Conservation (phyloP, 139 green algal genomes). For the Auxenochlorella protothecoides region DNA sequence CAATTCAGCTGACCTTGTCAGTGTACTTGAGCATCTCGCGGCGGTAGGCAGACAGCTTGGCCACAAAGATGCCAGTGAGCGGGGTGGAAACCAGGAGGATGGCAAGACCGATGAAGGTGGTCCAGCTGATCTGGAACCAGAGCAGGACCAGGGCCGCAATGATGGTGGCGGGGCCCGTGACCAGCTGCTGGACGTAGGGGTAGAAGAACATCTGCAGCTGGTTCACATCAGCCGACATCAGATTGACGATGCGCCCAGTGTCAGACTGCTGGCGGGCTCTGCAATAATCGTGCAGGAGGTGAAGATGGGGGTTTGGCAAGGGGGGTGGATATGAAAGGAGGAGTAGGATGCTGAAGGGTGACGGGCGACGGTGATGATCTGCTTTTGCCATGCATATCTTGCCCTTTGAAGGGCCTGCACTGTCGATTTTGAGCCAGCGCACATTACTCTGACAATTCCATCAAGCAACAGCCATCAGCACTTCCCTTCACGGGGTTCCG, state of each 20-base stretch:
- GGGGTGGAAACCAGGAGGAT: constrained; percentile 66
- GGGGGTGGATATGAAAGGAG: no score
- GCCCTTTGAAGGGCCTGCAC: no score
- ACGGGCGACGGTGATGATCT: no score
- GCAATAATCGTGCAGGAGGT: not conserved
- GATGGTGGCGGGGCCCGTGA: constrained; percentile 55
- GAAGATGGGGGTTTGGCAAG: no score
- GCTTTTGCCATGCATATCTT: no score
- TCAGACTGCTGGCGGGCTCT: constrained; percentile 29
- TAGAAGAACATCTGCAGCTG: constrained; percentile 39
- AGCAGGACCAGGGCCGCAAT: constrained; percentile 68
- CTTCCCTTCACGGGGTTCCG: no score
- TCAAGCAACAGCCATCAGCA: no score
- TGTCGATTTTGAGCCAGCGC: no score
- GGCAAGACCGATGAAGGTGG: constrained; percentile 77
- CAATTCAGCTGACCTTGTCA: constrained; percentile 30
- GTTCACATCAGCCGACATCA: constrained; percentile 45
- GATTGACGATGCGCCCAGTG: constrained; percentile 36
- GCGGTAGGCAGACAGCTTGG: constrained; percentile 31
- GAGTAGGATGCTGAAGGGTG: no score
- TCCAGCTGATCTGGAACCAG: constrained; percentile 74
- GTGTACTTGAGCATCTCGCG: constrained; percentile 68
- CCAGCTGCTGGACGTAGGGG: constrained; percentile 32
- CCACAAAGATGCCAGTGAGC: constrained; percentile 54
- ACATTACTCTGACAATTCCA: no score